Evolutionary conservation across 2,329 filamentous ascomycete genomes (phyloP), one percentile per base, ranked within the genome.

Genomic region (Thermomyces lanuginosus): DNA sequence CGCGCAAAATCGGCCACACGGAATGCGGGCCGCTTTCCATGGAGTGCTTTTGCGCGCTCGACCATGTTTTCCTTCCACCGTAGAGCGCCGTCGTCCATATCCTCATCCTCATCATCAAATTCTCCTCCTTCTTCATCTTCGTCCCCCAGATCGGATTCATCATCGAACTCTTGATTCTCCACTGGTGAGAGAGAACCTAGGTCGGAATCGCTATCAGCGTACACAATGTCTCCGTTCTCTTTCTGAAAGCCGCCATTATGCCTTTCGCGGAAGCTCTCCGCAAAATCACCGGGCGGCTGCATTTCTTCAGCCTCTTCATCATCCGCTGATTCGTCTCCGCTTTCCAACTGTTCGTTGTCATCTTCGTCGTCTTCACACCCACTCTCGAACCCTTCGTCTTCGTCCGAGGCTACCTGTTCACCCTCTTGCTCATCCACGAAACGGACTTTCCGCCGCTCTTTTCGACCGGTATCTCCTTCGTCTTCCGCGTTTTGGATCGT

Each of bases 131-230:
- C 57, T 0, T 61, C 60, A 1, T 53, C 52, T 4, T 57, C 55
- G 1, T 55, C 57, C 3, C 58, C 56, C 11, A 7, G 12, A 8
- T 60, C 59, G 8, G 48, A 47, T 7, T 41, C 59, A 29, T 61
- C 62, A 24, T 66, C 64, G 2, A 64, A 37, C 16, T 66, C 61
- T 31, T 64, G 62, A 11, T 69, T 66, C 5, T 70, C 66, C 6
- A 58, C 64, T 1, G 62, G 64, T 6, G 81, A 92, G 36, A 93
- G 55, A 3, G 86, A 92, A 5, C 89, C 89, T 4, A 98, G 64
- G 48, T 98, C 91, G 0, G 89, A 98, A 51, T 98, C 91, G 44
- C 82, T 92, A 45, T 98, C 89, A 8, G 89, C 89, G 58, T 93
- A 98, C 1, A 74, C 81, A 31, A 95, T 43, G 29, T 92, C 81